Conservation (phyloP, 345 rosid species). For the Triadica sebifera region DNA sequence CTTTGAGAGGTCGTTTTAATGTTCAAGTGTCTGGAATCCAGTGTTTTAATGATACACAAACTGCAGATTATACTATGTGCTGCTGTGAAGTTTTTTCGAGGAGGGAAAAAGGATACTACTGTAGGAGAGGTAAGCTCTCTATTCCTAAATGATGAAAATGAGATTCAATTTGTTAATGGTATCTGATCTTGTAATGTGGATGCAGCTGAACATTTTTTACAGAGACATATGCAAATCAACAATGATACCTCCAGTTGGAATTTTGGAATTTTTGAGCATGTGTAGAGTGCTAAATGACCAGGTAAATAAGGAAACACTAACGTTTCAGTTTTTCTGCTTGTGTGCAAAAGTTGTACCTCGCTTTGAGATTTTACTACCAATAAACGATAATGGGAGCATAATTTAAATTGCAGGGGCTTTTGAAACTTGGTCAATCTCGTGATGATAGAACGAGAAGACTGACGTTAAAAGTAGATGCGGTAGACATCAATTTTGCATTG, state of each 20-base stretch:
- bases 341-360: background rate
- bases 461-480: constrained; percentile 64
- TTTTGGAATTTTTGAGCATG: constrained; percentile 64
- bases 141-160: constrained; percentile 4
- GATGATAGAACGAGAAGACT: constrained; percentile 70
- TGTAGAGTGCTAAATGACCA: constrained; percentile 78
- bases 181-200: constrained; percentile 12
- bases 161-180: background rate
- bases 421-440: constrained; percentile 71
- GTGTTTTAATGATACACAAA: background rate
- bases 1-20: background rate
- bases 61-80: constrained; percentile 77
- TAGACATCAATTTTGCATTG: constrained; percentile 78
- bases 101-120: constrained; percentile 76
- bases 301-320: constrained; percentile 37
- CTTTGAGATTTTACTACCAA: background rate
- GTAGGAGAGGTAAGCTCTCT: constrained; percentile 58
- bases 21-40: background rate
- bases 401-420: constrained; percentile 53
- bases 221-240: constrained; percentile 64
- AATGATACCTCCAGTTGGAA: constrained; percentile 64
- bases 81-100: constrained; percentile 70
- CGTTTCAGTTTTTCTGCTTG: background rate
- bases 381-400: background rate
- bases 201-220: constrained; percentile 78